Evolutionary conservation across 2,329 filamentous ascomycete species (phyloP).

Genomic region (Epichloe coenophiala): DNA sequence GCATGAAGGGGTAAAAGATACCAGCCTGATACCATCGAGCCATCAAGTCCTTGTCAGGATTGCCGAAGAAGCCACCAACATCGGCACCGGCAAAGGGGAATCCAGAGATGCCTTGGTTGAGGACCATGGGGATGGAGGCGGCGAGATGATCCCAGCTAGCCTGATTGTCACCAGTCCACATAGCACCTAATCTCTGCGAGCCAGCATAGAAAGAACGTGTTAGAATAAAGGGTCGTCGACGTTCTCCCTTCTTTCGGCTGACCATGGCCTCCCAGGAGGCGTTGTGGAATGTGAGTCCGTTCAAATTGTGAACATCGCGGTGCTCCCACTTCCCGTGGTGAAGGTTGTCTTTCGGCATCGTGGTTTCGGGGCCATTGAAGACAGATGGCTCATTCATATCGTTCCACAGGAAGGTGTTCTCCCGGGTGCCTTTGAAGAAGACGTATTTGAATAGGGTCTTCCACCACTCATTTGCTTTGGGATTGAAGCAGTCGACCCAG

Average conservation of each 20-base stretch:
- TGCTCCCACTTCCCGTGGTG: conserved; percentile 91
- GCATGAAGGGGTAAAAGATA: conserved; percentile 97
- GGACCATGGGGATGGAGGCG: conserved; percentile 82
- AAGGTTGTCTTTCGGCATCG: conserved; percentile 97
- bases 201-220: conserved; percentile 89
- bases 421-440: conserved; percentile 69
- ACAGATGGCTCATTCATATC: conserved; percentile 99
- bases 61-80: conserved; percentile 95
- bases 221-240: conserved; percentile 77
- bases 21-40: conserved; percentile 95
- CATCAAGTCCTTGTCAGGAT: conserved; percentile 82
- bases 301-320: conserved; percentile 88
- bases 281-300: conserved; percentile 91
- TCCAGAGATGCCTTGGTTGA: conserved; percentile 84
- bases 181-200: conserved; percentile 77
- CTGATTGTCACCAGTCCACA: conserved; percentile 99
- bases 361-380: conserved; percentile 95
- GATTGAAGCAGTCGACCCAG: conserved; percentile 95
- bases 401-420: conserved; percentile 94
- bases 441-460: conserved; percentile 75
- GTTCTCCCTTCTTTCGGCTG: conserved; percentile 73
- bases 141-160: conserved; percentile 84
- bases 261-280: conserved; percentile 79
- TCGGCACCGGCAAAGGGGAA: conserved; percentile 93
- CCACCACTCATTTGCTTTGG: conserved; percentile 88